Percentiles rank a stretch among this genome's conserved stretches.
phyloP scores from a whole-genome alignment of 345 rosid genomes.

The Salix dunnii region DNA sequence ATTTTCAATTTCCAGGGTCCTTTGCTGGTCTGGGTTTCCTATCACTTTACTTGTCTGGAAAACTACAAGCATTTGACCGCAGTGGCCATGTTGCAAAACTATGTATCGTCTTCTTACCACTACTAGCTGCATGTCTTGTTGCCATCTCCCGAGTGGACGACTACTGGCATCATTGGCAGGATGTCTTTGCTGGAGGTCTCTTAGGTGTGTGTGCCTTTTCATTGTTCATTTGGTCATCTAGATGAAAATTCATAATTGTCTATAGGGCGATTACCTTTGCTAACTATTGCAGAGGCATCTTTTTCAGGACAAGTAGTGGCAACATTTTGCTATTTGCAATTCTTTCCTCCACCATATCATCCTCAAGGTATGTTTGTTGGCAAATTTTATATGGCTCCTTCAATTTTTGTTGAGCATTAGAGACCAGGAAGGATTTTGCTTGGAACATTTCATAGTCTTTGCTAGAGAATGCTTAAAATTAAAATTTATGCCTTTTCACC shows the following conservation, averaged over 20 bases:
- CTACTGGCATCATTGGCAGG: constrained; percentile 49
- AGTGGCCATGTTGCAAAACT: constrained; percentile 45
- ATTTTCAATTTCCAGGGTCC: constrained; percentile 32
- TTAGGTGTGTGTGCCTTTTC: constrained; percentile 26
- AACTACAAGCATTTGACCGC: constrained; percentile 37
- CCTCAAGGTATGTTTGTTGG: constrained; percentile 37
- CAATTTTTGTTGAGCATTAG: neutral
- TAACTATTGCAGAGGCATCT: constrained; percentile 8
- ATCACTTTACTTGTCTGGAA: constrained; percentile 44
- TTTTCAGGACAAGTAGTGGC: constrained; percentile 52
- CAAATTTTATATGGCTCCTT: neutral
- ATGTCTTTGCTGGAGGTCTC: constrained; percentile 44
- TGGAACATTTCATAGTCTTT: neutral
- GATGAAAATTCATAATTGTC: neutral
- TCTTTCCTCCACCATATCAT: constrained; percentile 69
- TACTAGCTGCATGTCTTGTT: constrained; percentile 36
- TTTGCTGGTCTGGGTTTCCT: constrained; percentile 46
- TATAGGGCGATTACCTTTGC: neutral
- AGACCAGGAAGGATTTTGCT: neutral
- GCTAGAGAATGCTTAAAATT: neutral
- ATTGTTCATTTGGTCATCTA: neutral
- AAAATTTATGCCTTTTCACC: neutral
- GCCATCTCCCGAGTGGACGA: constrained; percentile 48
- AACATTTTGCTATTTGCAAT: constrained; percentile 67
- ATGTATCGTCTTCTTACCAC: constrained; percentile 34